A percentile compares a stretch with the other conserved stretches of the same genome.
Conservation (phyloP, 75 land plant genomes). For the Pseudotsuga menziesii region DNA sequence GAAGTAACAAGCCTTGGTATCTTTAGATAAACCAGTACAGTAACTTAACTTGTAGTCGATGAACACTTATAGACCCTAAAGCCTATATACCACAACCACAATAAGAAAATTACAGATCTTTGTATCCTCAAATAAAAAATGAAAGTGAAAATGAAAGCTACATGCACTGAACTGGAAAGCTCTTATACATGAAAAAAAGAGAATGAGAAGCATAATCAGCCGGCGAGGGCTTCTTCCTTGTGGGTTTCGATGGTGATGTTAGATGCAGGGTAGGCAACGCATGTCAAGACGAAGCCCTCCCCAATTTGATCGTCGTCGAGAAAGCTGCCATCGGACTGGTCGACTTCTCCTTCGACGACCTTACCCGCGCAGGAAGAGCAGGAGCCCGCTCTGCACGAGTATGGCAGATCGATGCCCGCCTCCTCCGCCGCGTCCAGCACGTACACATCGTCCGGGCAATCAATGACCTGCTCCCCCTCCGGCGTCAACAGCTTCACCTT, state of each 20-base stretch:
- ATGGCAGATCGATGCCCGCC: conserved; percentile 70
- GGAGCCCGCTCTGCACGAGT: conserved; percentile 92
- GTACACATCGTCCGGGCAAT: conserved; percentile 50
- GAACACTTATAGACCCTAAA: too few species aligned
- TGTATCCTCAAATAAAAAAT: too few species aligned
- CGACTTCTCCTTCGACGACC: conserved; percentile 41
- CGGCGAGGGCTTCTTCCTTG: conserved; percentile 65
- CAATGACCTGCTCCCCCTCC: conserved; percentile 36
- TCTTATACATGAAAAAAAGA: too few species aligned
- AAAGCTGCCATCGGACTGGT: conserved; percentile 69
- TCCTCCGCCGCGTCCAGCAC: conserved; percentile 83
- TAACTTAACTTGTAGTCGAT: too few species aligned
- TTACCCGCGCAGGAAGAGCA: conserved; percentile 95
- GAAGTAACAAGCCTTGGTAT: too few species aligned
- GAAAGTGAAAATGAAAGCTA: too few species aligned
- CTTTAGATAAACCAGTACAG: too few species aligned
- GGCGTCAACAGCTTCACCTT: conserved; percentile 77
- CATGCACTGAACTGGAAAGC: too few species aligned
- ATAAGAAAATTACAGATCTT: too few species aligned
- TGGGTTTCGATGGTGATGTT: conserved; percentile 63
- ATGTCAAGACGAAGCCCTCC: conserved; percentile 69
- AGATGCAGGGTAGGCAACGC: conserved; percentile 60
- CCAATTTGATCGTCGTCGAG: conserved; percentile 80
- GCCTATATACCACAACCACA: too few species aligned
- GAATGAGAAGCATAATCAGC: neutral